Evolutionary conservation across 176 grass and related monocot species (phyloP).

Genomic region (Rhynchospora breviuscula): DNA sequence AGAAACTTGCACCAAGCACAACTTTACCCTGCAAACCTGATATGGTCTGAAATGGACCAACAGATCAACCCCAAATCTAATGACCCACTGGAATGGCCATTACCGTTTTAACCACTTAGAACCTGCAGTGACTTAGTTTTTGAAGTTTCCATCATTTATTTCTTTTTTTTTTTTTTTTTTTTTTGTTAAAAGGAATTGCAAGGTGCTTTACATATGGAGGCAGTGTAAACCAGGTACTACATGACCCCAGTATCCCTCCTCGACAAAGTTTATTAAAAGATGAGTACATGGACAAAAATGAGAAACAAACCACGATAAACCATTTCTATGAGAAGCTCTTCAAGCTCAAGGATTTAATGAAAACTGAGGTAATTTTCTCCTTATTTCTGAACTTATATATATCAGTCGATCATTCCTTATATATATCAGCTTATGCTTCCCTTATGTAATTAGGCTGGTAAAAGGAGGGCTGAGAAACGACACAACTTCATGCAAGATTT

Average conservation of each 20-base stretch:
- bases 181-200: conserved; percentile 48
- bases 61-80: background rate
- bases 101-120: background rate
- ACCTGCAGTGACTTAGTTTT: background rate
- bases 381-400: conserved; percentile 2
- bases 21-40: background rate
- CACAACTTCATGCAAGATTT: conserved; percentile 82
- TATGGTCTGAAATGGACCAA: background rate
- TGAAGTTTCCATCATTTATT: background rate
- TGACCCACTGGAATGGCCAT: background rate
- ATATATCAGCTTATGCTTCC: background rate
- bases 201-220: conserved; percentile 94
- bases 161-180: conserved; percentile 3
- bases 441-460: conserved; percentile 49
- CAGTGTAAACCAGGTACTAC: conserved; percentile 53
- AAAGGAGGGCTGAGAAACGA: conserved; percentile 74
- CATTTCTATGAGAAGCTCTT: conserved; percentile 99
- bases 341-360: conserved; percentile 93
- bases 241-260: conserved; percentile 80
- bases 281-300: conserved; percentile 80
- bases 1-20: background rate
- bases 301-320: conserved; percentile 75
- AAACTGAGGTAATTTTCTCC: conserved; percentile 66
- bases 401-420: background rate
- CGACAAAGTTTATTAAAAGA: conserved; percentile 64